Evolutionary conservation across 345 rosid species (phyloP).

Genomic region (Populus ilicifolia): DNA sequence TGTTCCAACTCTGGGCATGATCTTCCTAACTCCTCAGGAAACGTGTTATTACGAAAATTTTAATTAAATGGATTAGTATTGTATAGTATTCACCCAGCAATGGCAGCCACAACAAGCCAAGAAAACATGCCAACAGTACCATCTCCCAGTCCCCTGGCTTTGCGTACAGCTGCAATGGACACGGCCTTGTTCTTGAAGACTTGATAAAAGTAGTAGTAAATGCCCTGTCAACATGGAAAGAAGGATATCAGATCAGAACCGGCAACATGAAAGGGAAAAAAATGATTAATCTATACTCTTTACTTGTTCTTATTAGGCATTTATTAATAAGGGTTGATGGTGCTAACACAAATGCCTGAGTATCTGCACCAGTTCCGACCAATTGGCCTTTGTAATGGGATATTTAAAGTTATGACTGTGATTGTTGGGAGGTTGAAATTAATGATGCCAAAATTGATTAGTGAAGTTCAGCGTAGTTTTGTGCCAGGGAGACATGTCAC

Average conservation of each 20-base stretch:
- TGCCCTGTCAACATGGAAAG: constrained; percentile 41
- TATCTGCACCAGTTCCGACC: too few species aligned
- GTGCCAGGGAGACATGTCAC: too few species aligned
- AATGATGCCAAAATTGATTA: too few species aligned
- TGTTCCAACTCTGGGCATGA: background rate
- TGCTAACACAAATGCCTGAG: too few species aligned
- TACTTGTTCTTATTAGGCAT: too few species aligned
- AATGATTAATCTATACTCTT: too few species aligned
- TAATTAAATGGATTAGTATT: constrained; percentile 1
- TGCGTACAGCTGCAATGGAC: constrained; percentile 45
- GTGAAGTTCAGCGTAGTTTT: too few species aligned
- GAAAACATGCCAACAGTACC: constrained; percentile 57
- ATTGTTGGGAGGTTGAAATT: too few species aligned
- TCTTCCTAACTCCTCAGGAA: background rate
- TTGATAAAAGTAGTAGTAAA: constrained; percentile 69
- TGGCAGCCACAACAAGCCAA: constrained; percentile 67
- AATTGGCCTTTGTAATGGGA: too few species aligned
- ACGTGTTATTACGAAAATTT: background rate
- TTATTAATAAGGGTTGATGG: too few species aligned
- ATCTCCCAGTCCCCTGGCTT: constrained; percentile 49
- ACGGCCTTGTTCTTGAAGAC: constrained; percentile 61
- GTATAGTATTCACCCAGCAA: constrained; percentile 46
- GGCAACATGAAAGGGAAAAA: background rate
- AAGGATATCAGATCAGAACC: background rate
- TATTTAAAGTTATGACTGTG: too few species aligned